Evolutionary conservation across 2,329 filamentous ascomycete species (phyloP).

Genomic region (Domatiomyces catenatus): DNA sequence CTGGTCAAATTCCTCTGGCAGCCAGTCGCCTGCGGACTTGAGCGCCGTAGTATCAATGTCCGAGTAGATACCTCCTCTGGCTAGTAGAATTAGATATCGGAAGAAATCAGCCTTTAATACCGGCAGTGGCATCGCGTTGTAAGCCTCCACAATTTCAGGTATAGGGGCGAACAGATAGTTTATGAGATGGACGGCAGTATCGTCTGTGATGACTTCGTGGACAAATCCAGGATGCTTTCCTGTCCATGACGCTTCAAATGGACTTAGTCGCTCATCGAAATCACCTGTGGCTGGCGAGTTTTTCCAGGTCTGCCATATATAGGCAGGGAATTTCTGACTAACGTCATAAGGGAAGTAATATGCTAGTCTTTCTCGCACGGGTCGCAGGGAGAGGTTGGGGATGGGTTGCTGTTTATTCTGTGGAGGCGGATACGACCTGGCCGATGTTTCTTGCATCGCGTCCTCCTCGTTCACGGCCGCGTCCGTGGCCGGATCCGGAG

Average conservation of each 20-base stretch:
- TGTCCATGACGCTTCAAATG: slow-evolving; percentile 80
- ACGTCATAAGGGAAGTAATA: slow-evolving; percentile 93
- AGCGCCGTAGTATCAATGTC: slow-evolving; percentile 86
- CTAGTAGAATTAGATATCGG: slow-evolving; percentile 58
- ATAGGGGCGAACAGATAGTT: slow-evolving; percentile 72
- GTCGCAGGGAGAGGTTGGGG: slow-evolving; percentile 55
- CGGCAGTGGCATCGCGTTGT: slow-evolving; percentile 54
- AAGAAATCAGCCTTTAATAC: slow-evolving; percentile 70
- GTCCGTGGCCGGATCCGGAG: slow-evolving; percentile 16
- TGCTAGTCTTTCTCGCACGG: slow-evolving; percentile 63
- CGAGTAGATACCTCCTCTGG: slow-evolving; percentile 68
- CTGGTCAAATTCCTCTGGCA: slow-evolving; percentile 61
- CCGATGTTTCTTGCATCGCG: slow-evolving; percentile 12
- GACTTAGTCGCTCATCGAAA: slow-evolving; percentile 60
- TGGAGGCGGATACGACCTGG: slow-evolving; percentile 17
- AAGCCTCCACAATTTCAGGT: slow-evolving; percentile 65
- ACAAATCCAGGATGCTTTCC: slow-evolving; percentile 77
- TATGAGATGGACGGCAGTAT: slow-evolving; percentile 65
- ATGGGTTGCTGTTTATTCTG: slow-evolving; percentile 46
- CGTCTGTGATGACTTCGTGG: slow-evolving; percentile 92
- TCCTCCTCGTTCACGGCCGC: slow-evolving; percentile 11
- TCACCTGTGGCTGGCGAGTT: slow-evolving; percentile 59
- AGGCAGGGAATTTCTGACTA: slow-evolving; percentile 77
- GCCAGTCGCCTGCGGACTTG: slow-evolving; percentile 71
- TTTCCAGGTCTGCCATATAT: slow-evolving; percentile 99